These are phyloP conservation scores for Rubus parviflorus DNA, from an alignment of 306 rosid species.

Conservation along the genomic window DNA sequence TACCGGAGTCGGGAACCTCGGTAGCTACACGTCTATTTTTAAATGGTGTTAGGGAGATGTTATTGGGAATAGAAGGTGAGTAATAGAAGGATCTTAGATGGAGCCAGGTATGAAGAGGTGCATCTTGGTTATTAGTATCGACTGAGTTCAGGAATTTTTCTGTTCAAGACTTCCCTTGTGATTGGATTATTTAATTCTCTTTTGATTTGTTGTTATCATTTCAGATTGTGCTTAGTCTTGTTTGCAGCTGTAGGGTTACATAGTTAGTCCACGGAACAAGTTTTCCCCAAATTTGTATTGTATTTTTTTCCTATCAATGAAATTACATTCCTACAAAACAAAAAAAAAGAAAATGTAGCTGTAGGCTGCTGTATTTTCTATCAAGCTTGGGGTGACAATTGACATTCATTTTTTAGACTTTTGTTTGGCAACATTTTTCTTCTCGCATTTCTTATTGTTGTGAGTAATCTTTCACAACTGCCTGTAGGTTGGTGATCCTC, in stretches of 20 bases:
- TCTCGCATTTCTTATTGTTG: neutral
- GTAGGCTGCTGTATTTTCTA: neutral
- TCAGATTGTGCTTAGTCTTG: too few species aligned
- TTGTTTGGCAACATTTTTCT: neutral
- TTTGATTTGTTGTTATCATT: too few species aligned
- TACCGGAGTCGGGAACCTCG: too few species aligned
- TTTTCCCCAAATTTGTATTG: neutral
- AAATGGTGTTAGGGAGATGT: too few species aligned
- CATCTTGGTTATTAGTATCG: too few species aligned
- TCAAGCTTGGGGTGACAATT: neutral
- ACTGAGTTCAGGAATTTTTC: too few species aligned
- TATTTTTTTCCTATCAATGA: neutral
- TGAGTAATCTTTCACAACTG: conserved; percentile 20
- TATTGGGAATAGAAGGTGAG: too few species aligned
- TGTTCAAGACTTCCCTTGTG: too few species aligned
- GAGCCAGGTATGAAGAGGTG: too few species aligned
- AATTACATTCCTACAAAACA: neutral
- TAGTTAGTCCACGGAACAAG: neutral
- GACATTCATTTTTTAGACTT: neutral
- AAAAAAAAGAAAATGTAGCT: neutral
- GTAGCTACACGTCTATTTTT: too few species aligned
- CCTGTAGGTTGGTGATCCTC: conserved; percentile 97
- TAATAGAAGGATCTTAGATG: too few species aligned
- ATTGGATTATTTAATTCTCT: too few species aligned
- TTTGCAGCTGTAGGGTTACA: neutral